These are phyloP conservation scores for Backusella sp. DNA, from an alignment of 192 early-diverging fungal species.

Conservation along the genomic window DNA sequence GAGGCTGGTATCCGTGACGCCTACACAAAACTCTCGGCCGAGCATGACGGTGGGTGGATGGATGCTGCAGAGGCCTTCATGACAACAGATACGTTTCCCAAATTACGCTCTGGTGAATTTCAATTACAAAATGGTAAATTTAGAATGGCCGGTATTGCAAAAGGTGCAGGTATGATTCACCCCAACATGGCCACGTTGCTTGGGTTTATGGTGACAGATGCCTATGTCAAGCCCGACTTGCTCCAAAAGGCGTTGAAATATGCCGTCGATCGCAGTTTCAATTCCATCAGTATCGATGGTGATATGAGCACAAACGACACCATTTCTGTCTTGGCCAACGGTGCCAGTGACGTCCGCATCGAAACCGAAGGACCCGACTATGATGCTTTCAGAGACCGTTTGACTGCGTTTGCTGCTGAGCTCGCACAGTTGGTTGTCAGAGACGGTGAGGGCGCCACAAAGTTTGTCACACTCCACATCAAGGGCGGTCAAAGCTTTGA, in stretches of 20 bases:
- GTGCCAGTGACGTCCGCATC: slow-evolving; percentile 48
- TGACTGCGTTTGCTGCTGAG: slow-evolving; percentile 84
- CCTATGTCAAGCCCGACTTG: slow-evolving; percentile 56
- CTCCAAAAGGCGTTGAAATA: slow-evolving; percentile 72
- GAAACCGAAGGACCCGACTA: slow-evolving; percentile 56
- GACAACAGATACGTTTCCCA: slow-evolving; percentile 99
- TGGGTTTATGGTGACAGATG: slow-evolving; percentile 85
- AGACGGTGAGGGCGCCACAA: slow-evolving; percentile 97
- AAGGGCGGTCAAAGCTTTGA: slow-evolving; percentile 71
- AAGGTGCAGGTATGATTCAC: slow-evolving; percentile 99
- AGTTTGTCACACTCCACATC: slow-evolving; percentile 91
- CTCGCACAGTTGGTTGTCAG: slow-evolving; percentile 88
- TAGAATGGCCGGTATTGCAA: slow-evolving; percentile 91
- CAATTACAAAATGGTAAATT: slow-evolving; percentile 49
- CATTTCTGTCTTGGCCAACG: slow-evolving; percentile 87
- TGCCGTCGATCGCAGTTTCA: slow-evolving; percentile 91
- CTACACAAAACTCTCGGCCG: slow-evolving; percentile 36
- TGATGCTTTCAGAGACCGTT: slow-evolving; percentile 62
- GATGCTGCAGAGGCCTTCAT: slow-evolving; percentile 83
- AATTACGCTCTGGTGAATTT: slow-evolving; percentile 67
- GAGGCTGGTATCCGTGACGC: slow-evolving; percentile 58
- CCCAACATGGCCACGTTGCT: slow-evolving; percentile 98
- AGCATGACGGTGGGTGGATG: slow-evolving; percentile 75
- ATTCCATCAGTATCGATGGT: slow-evolving; percentile 93
- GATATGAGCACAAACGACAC: slow-evolving; percentile 98